Evolutionary conservation across 192 early-diverging fungal genomes (phyloP).

Genomic region (Mortierella alpina): DNA sequence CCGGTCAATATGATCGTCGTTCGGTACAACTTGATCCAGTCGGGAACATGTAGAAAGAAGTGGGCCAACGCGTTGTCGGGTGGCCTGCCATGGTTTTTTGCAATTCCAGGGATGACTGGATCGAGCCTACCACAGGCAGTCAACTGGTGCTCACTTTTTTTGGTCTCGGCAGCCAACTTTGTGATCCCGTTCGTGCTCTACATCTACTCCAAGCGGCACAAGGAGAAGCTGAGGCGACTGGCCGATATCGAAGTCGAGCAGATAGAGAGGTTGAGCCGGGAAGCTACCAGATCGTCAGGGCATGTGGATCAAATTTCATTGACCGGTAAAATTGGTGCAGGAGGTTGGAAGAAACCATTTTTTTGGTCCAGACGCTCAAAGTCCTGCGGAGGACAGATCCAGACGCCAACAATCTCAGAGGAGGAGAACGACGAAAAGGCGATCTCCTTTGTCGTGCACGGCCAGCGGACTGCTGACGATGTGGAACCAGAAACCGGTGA

Average conservation of each 20-base stretch:
- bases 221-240: slow-evolving; percentile 24
- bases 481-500: too few species aligned
- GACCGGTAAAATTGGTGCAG: not conserved
- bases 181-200: slow-evolving; percentile 73
- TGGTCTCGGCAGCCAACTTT: slow-evolving; percentile 75
- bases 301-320: too few species aligned
- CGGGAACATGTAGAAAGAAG: slow-evolving; percentile 65
- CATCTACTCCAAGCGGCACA: slow-evolving; percentile 62
- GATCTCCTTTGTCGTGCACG: too few species aligned
- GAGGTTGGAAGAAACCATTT: not conserved
- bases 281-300: not conserved
- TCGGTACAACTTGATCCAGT: slow-evolving; percentile 61
- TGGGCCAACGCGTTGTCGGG: slow-evolving; percentile 46
- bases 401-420: not conserved
- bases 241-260: slow-evolving; percentile 2
- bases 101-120: slow-evolving; percentile 31
- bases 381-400: not conserved
- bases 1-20: slow-evolving; percentile 79
- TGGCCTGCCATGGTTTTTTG: slow-evolving; percentile 27
- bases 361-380: too few species aligned
- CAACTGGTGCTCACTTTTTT: slow-evolving; percentile 73
- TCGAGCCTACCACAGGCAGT: slow-evolving; percentile 60
- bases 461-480: too few species aligned
- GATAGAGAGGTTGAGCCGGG: not conserved
- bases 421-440: too few species aligned